These are phyloP conservation scores for Trichophyton benhamiae DNA, from an alignment of 2,329 filamentous ascomycete genomes.

Conservation along the genomic window DNA sequence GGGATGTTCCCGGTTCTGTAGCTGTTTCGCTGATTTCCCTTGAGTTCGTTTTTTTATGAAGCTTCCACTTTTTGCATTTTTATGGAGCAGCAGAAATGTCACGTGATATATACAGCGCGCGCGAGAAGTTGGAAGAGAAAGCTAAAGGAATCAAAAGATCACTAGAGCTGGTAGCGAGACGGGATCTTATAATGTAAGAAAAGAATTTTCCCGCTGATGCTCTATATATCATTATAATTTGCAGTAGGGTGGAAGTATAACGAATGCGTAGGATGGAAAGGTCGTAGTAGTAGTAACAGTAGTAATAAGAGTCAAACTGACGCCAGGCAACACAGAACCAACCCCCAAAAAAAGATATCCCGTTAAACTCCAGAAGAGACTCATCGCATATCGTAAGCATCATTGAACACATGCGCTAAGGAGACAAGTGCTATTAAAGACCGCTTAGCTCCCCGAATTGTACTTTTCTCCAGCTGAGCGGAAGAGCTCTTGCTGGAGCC, in stretches of 20 bases:
- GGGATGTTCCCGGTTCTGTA: background rate
- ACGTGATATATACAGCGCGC: background rate
- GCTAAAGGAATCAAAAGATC: background rate
- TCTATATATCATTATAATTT: too few species aligned
- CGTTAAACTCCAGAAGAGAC: background rate
- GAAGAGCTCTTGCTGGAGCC: conserved; percentile 85
- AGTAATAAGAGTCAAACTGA: background rate
- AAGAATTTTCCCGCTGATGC: too few species aligned
- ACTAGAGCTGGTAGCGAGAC: too few species aligned
- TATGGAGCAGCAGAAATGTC: background rate
- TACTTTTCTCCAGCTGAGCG: conserved; percentile 65
- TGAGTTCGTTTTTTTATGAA: background rate
- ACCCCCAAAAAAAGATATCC: background rate
- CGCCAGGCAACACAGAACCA: background rate
- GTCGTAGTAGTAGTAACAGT: too few species aligned
- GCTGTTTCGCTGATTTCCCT: background rate
- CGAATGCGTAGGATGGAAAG: background rate
- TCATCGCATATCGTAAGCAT: background rate
- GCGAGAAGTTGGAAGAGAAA: background rate
- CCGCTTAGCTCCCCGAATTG: conserved; percentile 33
- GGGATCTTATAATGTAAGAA: too few species aligned
- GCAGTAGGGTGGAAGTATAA: too few species aligned
- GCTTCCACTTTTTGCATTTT: background rate
- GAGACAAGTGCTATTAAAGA: background rate
- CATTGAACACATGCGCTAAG: background rate